Evolutionary conservation across 441 rosid genomes (phyloP), one percentile per base, ranked within the genome.

Genomic region (Aleurites moluccanus): DNA sequence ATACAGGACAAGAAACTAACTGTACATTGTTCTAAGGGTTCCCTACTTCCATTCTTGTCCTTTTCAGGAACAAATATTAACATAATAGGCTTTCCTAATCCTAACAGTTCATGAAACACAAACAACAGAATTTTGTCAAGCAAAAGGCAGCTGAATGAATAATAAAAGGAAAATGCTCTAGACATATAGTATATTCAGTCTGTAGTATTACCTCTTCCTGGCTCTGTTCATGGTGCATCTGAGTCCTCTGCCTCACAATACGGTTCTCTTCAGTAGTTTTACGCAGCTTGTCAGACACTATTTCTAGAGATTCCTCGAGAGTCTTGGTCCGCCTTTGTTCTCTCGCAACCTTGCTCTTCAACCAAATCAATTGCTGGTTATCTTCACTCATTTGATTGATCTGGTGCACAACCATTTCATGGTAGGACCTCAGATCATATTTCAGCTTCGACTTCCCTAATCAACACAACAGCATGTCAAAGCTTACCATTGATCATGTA

Each of bases 341-440:
- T 68, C 72, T 87, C 0, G 27, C 82, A n/a, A 82, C 86, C 83
- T 64, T 88, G 82, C 75, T 84, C 80, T 90, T 89, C 5, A 64
- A 79, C 80, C 84, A 92, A 53, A 66, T 69, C 44, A 96, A 91
- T 82, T 86, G 88, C 86, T 90, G 97, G 68, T 90, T 92, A 61
- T 92, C 97, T 81, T 91, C 97, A 20, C 87, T 70, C 80, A 96
- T 91, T 77, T 86, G 88, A 82, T 88, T 84, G 56, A 91, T 76
- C 68, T 87, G 87, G 60, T 76, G 73, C 69, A 89, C 91, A 50
- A 92, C 91, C 94, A 83, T 82, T 85, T 91, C 96, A 30, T 82
- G 86, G 81, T 92, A 85, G 10, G 97, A 93, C 70, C 85, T 83
- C 82, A 82, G 57, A 25, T 82, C 85, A 30, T 28, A 79, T 74